A percentile compares a stretch with the other conserved stretches of the same genome.
phyloP scores from a whole-genome alignment of 1,284 basidiomycete genomes.

The Fomitopsis betulina region DNA sequence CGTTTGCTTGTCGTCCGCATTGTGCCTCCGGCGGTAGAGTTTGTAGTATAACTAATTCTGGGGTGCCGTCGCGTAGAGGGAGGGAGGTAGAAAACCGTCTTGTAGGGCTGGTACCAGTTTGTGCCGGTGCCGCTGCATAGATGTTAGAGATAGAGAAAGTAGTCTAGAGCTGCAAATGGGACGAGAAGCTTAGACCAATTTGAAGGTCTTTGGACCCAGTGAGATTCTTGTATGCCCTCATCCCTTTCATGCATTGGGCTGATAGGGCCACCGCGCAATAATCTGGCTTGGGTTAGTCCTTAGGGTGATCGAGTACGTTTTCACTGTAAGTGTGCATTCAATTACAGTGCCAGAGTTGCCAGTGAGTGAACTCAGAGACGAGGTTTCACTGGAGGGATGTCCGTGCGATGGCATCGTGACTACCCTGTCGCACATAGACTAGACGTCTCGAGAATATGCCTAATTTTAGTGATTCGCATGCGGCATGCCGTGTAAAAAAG shows the following conservation, averaged over 20 bases:
- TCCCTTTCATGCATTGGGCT: no score
- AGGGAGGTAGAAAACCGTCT: neutral
- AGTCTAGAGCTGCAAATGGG: neutral
- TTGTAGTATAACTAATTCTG: neutral
- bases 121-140: neutral
- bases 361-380: no score
- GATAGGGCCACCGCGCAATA: no score
- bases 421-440: neutral
- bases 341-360: no score
- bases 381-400: no score
- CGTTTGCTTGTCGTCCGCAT: neutral
- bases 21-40: neutral
- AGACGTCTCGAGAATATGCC: slow-evolving; percentile 5
- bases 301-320: no score
- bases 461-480: slow-evolving; percentile 22
- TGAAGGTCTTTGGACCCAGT: no score
- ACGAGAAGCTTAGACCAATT: neutral
- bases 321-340: no score
- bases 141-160: neutral
- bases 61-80: neutral
- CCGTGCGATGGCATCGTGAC: no score
- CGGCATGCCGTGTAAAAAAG: slow-evolving; percentile 16
- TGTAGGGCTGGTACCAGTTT: neutral
- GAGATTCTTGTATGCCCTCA: no score
- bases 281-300: no score